phyloP scores from a whole-genome alignment of 2,329 filamentous ascomycete genomes.

The Escovopsis sp. region DNA sequence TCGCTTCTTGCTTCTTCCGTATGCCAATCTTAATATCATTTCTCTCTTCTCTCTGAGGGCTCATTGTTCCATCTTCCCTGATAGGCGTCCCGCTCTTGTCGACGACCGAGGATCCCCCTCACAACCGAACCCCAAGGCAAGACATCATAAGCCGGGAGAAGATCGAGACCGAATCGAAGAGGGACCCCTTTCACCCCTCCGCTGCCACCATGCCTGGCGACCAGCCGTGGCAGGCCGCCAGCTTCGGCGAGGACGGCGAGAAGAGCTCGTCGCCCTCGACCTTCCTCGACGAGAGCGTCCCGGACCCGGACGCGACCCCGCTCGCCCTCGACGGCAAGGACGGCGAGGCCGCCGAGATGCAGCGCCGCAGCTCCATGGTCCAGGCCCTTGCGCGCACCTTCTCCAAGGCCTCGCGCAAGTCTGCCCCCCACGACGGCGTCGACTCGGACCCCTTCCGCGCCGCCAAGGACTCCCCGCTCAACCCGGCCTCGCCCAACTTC shows the following conservation, averaged over 20 bases:
- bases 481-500: conserved; percentile 39
- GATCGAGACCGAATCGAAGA: too few relatives aligned
- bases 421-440: too few relatives aligned
- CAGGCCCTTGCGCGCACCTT: conserved; percentile 41
- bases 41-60: background rate
- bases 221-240: conserved; percentile 12
- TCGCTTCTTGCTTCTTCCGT: background rate
- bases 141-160: too few relatives aligned
- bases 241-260: conserved; percentile 11
- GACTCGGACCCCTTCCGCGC: conserved; percentile 34
- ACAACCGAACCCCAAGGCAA: too few relatives aligned
- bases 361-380: conserved; percentile 36
- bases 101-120: too few relatives aligned
- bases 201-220: conserved; percentile 16
- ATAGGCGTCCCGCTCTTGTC: background rate
- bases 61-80: background rate
- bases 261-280: conserved; percentile 20
- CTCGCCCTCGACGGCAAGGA: conserved; percentile 13
- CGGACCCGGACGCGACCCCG: conserved; percentile 14
- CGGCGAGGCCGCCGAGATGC: conserved; percentile 25
- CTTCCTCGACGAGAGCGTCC: conserved; percentile 22
- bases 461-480: conserved; percentile 33
- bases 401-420: conserved; percentile 29
- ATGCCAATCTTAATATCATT: background rate
- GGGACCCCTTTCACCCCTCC: too few relatives aligned